Evolutionary conservation across 352 stramenopile species (phyloP).

Genomic region (Albugo candida): DNA sequence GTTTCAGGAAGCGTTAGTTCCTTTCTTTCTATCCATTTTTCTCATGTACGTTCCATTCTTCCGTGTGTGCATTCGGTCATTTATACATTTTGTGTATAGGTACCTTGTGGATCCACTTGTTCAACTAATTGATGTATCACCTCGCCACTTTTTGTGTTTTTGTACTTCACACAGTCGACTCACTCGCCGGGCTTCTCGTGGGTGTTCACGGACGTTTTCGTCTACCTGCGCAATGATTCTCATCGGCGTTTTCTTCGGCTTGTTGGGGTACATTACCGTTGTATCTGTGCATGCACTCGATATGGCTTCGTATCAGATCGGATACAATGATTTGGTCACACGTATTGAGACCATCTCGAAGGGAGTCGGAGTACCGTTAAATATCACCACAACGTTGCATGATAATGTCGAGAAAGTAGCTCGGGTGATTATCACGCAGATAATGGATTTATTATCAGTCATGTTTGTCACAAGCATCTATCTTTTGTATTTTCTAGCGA

Average conservation of each 20-base stretch:
- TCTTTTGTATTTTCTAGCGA: conserved; percentile 76
- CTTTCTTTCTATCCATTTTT: conserved; percentile 78
- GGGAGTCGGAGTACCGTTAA: conserved; percentile 61
- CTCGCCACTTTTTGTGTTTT: conserved; percentile 71
- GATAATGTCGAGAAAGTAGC: conserved; percentile 80
- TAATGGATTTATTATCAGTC: conserved; percentile 78
- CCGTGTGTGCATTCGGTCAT: neutral
- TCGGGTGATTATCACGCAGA: conserved; percentile 66
- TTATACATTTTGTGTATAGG: conserved; percentile 9
- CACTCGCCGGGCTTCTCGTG: conserved; percentile 45
- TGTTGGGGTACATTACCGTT: conserved; percentile 76
- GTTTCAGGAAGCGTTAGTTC: conserved; percentile 70
- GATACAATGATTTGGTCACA: conserved; percentile 55
- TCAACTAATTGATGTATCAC: conserved; percentile 75
- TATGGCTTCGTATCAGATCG: conserved; percentile 59
- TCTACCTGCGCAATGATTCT: conserved; percentile 67
- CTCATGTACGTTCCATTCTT: conserved; percentile 33
- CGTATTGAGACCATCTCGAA: conserved; percentile 38
- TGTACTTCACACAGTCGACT: conserved; percentile 62
- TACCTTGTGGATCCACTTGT: conserved; percentile 74
- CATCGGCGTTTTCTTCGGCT: conserved; percentile 71
- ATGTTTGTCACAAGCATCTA: conserved; percentile 83
- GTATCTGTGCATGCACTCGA: conserved; percentile 70
- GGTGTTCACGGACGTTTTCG: conserved; percentile 65
- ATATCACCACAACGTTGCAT: conserved; percentile 78